phyloP scores from a whole-genome alignment of 1,284 basidiomycete genomes.

The Somion occarium region DNA sequence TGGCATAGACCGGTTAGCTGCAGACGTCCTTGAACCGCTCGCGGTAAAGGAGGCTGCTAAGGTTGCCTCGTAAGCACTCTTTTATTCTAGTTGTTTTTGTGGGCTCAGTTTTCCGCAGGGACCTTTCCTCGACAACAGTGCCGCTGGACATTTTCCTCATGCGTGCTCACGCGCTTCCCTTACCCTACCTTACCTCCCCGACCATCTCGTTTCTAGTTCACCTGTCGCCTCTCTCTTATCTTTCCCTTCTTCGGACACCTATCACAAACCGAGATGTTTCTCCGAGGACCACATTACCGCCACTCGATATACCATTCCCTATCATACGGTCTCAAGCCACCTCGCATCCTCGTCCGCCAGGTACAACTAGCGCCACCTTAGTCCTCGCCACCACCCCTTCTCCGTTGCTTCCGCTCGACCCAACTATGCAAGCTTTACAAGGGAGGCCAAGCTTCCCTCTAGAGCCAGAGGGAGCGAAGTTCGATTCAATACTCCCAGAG shows the following conservation, averaged over 20 bases:
- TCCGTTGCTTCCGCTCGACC: slow-evolving; percentile 14
- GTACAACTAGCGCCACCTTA: slow-evolving; percentile 55
- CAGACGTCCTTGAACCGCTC: slow-evolving; percentile 40
- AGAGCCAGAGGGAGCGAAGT: slow-evolving; percentile 35
- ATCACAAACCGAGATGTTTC: slow-evolving; percentile 16
- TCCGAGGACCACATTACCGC: slow-evolving; percentile 25
- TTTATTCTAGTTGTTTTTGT: background rate
- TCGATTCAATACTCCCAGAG: slow-evolving; percentile 49
- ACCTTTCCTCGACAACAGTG: slow-evolving; percentile 31
- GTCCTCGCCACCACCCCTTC: slow-evolving; percentile 36
- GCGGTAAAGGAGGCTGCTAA: slow-evolving; percentile 48
- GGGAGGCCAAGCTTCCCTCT: slow-evolving; percentile 32
- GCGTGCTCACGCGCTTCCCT: slow-evolving; percentile 58
- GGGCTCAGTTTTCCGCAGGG: slow-evolving; percentile 22
- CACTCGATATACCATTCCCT: slow-evolving; percentile 48
- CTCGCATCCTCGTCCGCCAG: slow-evolving; percentile 32
- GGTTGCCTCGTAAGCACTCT: slow-evolving; percentile 44
- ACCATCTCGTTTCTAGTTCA: slow-evolving; percentile 68
- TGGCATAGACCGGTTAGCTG: slow-evolving; percentile 50
- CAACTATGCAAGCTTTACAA: slow-evolving; percentile 22
- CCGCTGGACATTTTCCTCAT: slow-evolving; percentile 66
- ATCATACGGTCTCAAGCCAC: slow-evolving; percentile 45
- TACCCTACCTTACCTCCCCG: slow-evolving; percentile 63
- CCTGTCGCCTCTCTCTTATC: slow-evolving; percentile 63
- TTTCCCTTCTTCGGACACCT: slow-evolving; percentile 46